phyloP scores from a whole-genome alignment of 495 filamentous ascomycete genomes.

The Acidiella bohemica region DNA sequence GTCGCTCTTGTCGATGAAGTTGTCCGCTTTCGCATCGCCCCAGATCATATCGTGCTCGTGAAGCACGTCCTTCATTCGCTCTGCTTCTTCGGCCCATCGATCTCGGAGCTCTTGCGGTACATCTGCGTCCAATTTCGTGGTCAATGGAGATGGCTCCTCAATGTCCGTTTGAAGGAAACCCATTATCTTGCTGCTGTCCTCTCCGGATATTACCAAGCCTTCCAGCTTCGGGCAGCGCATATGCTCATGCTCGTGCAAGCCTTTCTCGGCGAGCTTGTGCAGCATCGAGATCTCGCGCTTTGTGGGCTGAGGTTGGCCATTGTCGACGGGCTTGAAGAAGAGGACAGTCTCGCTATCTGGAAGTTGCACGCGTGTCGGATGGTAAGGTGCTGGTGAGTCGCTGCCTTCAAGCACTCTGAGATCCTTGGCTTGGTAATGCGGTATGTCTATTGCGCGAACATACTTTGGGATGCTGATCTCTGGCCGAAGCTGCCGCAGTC shows the following conservation, averaged over 20 bases:
- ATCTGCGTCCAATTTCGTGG: constrained; percentile 7
- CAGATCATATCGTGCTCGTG: constrained; percentile 31
- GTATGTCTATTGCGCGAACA: constrained; percentile 6
- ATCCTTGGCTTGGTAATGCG: constrained; percentile 2
- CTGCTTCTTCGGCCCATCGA: constrained; percentile 9
- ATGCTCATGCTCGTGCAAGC: constrained; percentile 1
- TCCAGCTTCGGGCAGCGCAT: constrained; percentile 5
- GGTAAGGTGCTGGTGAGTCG: constrained; percentile 5
- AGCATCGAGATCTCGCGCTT: constrained; percentile 11
- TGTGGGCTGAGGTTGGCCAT: constrained; percentile 6
- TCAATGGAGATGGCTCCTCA: constrained; percentile 4
- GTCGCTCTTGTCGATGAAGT: constrained; percentile 33
- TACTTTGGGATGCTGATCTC: constrained; percentile 12
- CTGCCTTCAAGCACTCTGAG: constrained; percentile 6
- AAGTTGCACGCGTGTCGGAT: constrained; percentile 5
- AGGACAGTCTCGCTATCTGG: background rate
- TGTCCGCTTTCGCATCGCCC: constrained; percentile 37
- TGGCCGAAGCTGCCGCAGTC: background rate
- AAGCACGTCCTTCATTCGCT: constrained; percentile 14
- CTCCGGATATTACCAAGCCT: constrained; percentile 4
- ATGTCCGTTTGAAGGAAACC: constrained; percentile 14
- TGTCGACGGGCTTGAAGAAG: constrained; percentile 13
- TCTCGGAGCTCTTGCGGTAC: constrained; percentile 9
- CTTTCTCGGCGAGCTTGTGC: background rate
- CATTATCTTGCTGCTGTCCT: constrained; percentile 6